These are phyloP conservation scores for Debaryomycetaceae sp. DNA, from an alignment of 1,139 yeast genomes.

Conservation along the genomic window DNA sequence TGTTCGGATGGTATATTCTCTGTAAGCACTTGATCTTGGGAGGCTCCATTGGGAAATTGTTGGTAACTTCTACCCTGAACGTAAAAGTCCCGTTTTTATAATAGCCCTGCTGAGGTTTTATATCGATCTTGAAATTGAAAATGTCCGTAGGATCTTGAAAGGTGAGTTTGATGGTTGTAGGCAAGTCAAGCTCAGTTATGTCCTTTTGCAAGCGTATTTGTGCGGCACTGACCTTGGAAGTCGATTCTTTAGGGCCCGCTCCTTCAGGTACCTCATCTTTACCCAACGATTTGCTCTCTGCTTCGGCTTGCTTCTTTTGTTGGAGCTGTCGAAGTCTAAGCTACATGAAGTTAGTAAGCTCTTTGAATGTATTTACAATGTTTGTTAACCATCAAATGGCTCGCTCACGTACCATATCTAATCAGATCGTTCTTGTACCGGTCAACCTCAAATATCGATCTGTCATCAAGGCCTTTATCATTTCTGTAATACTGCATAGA, in stretches of 20 bases:
- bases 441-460: too few relatives aligned
- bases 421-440: too few relatives aligned
- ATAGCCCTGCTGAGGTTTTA: conserved; percentile 78
- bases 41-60: conserved; percentile 87
- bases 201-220: conserved; percentile 60
- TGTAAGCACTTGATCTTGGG: conserved; percentile 76
- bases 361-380: not conserved
- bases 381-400: not conserved
- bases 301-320: conserved; percentile 51
- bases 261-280: conserved; percentile 7
- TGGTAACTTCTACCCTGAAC: conserved; percentile 62
- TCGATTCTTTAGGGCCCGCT: conserved; percentile 5
- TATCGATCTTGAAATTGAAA: conserved; percentile 56
- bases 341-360: conserved; percentile 18
- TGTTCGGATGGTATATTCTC: conserved; percentile 89
- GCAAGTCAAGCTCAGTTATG: conserved; percentile 65
- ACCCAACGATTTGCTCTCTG: conserved; percentile 20
- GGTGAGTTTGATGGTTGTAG: conserved; percentile 55
- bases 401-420: not conserved
- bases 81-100: conserved; percentile 67
- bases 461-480: not conserved
- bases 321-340: conserved; percentile 58
- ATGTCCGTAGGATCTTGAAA: conserved; percentile 57
- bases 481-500: not conserved
- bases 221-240: conserved; percentile 42